Conservation (phyloP, 2,329 filamentous ascomycete genomes). For the Colletotrichum orbiculare region DNA sequence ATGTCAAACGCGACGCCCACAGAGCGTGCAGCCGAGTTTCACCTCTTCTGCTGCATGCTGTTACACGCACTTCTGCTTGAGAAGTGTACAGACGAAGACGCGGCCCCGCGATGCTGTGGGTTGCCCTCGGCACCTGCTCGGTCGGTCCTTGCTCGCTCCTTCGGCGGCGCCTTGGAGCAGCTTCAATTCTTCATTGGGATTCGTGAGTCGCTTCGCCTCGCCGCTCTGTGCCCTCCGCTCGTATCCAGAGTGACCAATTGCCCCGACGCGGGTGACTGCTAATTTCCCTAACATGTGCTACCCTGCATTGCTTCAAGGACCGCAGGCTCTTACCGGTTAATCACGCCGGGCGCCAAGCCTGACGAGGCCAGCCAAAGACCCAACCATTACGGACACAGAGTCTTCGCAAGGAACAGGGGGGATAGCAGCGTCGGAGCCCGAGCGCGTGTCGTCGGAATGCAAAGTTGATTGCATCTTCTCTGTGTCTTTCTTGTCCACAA, state of each 20-base stretch:
- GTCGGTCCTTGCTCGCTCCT: constrained; percentile 9
- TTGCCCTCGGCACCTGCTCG: background rate
- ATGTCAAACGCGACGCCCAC: constrained; percentile 30
- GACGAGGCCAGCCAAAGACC: background rate
- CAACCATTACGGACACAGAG: no score
- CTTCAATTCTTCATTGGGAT: constrained; percentile 18
- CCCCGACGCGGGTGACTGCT: constrained; percentile 9
- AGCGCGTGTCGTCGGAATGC: background rate
- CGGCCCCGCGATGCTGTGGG: no score
- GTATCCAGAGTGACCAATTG: constrained; percentile 30
- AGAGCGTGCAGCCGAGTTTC: constrained; percentile 24
- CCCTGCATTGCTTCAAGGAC: background rate
- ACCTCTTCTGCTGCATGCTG: background rate
- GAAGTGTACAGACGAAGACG: constrained; percentile 8
- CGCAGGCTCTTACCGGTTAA: constrained; percentile 19
- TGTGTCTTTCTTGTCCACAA: no score
- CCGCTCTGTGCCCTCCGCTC: constrained; percentile 24
- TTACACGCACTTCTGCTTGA: no score
- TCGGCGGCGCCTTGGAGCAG: background rate
- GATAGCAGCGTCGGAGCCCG: background rate
- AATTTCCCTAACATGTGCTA: constrained; percentile 15
- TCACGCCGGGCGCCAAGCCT: constrained; percentile 19
- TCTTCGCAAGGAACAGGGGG: no score
- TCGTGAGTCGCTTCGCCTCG: constrained; percentile 17
- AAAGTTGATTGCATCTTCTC: no score